These are phyloP conservation scores for Eleusine coracana DNA, from an alignment of 176 grass and related monocot species.

Conservation along the genomic window DNA sequence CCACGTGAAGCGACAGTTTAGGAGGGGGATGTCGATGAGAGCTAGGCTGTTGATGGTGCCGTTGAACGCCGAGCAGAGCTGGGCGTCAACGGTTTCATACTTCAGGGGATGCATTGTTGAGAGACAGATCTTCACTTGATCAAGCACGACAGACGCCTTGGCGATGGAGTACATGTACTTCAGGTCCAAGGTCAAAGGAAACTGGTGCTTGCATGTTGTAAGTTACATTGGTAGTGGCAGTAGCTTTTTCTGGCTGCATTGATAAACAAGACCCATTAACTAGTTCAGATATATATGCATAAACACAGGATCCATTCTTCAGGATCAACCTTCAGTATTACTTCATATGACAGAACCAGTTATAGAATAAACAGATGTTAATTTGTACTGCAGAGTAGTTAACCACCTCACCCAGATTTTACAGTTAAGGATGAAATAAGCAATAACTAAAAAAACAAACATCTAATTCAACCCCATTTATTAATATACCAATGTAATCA, in stretches of 20 bases:
- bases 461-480: too few species aligned
- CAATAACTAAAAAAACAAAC: too few species aligned
- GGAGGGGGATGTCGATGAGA: too few species aligned
- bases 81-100: too few species aligned
- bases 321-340: not conserved
- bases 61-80: too few species aligned
- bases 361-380: conserved; percentile 30
- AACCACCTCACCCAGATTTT: conserved; percentile 28
- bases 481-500: too few species aligned
- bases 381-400: conserved; percentile 1
- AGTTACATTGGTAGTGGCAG: not conserved
- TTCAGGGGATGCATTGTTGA: not conserved
- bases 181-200: not conserved
- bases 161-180: not conserved
- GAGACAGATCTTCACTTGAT: not conserved
- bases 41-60: too few species aligned
- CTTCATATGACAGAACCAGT: conserved; percentile 26
- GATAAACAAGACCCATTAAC: conserved; percentile 21
- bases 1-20: too few species aligned
- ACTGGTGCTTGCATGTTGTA: not conserved
- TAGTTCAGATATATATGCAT: conserved; percentile 1
- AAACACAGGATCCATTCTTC: conserved; percentile 7
- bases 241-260: conserved; percentile 25
- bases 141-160: not conserved
- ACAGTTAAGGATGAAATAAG: conserved; percentile 12